Base-by-base conservation (phyloP, 2,329 filamentous ascomycete species). In the Thyridium curvatum region DNA sequence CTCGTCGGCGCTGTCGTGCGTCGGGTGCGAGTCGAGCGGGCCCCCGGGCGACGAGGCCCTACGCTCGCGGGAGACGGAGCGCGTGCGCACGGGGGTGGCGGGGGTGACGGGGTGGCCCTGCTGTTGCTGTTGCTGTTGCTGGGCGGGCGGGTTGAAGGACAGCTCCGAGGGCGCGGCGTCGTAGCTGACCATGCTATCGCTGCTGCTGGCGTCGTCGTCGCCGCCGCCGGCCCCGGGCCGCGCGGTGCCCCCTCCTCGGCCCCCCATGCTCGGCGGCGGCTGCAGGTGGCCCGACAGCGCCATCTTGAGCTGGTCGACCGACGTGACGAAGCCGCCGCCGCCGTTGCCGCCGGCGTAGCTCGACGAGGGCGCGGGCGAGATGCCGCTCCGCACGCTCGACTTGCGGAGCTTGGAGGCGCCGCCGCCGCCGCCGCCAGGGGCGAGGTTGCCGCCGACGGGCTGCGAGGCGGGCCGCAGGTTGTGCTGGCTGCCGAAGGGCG, bases 171-270 rank as follows among this genome's bases (percentile, higher is more conserved):
- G 69, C 33, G 75, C 74, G 47, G 77, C 72, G 41, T 86, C 82
- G 46, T 81, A 84, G 62, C 80, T 85, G 46, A 83, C 73, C 68
- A 87, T 75, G 56, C 81, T 86, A 39, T 87, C 83, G 41, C 67
- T 72, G 52, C 70, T 79, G 39, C 68, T 73, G 46, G 70, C 67
- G 42, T 74, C 76, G 37, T 72, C 69, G 15, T 68, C 65, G n/a
- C 57, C 55, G 21, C 60, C 63, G 4, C 59, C 57, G 3, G 62
- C 62, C 18, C 60, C 56, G 37, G 60, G 54, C 30, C 63, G 59
- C 34, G n/a, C n/a, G n/a, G n/a, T n/a, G n/a, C n/a, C n/a, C n/a
- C n/a, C n/a, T n/a, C n/a, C n/a, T n/a, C 21, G 21, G 21, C 21
- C 21, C 6, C 21, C 21, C 6, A 58, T 61, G 12, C 61, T 62